Conservation (phyloP, 371 early-diverging fungal species). For the Rhizopus microsporus region DNA sequence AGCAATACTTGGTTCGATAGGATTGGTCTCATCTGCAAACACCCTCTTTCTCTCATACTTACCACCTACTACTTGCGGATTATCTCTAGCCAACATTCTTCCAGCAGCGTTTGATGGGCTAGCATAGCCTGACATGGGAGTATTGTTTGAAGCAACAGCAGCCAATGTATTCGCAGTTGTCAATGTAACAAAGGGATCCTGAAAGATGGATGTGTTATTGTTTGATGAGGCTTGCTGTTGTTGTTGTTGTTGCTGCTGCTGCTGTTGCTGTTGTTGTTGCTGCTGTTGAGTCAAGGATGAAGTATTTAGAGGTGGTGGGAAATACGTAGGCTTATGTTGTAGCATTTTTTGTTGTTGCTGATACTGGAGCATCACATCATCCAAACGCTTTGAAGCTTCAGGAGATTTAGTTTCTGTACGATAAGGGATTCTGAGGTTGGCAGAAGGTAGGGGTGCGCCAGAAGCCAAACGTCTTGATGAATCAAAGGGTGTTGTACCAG, state of each 20-base stretch:
- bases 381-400: slow-evolving; percentile 50
- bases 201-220: slow-evolving; percentile 12
- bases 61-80: slow-evolving; percentile 28
- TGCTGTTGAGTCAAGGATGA: slow-evolving; percentile 14
- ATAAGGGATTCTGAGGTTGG: slow-evolving; percentile 27
- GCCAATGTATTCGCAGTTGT: not conserved
- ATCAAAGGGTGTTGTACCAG: slow-evolving; percentile 17
- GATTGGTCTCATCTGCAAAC: slow-evolving; percentile 22
- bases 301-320: slow-evolving; percentile 2
- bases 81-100: slow-evolving; percentile 40
- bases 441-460: slow-evolving; percentile 35
- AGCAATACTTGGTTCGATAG: slow-evolving; percentile 33
- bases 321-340: slow-evolving; percentile 32
- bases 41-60: slow-evolving; percentile 36
- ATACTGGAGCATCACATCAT: slow-evolving; percentile 56
- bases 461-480: slow-evolving; percentile 18
- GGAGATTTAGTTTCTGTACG: slow-evolving; percentile 48
- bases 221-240: slow-evolving; percentile 6
- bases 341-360: slow-evolving; percentile 49
- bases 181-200: not conserved
- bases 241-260: slow-evolving; percentile 6
- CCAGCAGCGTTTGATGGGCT: slow-evolving; percentile 33
- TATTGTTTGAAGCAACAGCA: slow-evolving; percentile 11
- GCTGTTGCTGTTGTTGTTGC: slow-evolving; percentile 20
- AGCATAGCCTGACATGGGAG: slow-evolving; percentile 32